These are phyloP conservation scores for Ambrosia artemisiifolia DNA, from an alignment of 129 eudicot genomes.

Conservation along the genomic window DNA sequence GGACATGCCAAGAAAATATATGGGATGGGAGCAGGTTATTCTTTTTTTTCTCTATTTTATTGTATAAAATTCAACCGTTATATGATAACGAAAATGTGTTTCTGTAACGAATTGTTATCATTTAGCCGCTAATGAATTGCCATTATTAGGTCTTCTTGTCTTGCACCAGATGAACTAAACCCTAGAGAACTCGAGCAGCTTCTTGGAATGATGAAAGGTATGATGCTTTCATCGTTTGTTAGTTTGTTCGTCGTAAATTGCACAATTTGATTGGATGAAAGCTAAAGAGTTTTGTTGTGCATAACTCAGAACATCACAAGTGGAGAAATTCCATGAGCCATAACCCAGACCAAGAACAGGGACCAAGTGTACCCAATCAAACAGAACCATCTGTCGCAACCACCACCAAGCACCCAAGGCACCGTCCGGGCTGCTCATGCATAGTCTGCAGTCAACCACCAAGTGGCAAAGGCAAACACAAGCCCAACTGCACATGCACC, in stretches of 20 bases:
- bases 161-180: constrained; percentile 80
- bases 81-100: neutral
- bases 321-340: constrained; percentile 42
- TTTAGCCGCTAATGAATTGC: constrained; percentile 3
- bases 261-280: neutral
- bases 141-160: constrained; percentile 63
- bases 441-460: constrained; percentile 97
- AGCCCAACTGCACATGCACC: constrained; percentile 73
- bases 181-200: constrained; percentile 68
- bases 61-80: neutral
- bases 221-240: neutral
- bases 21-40: constrained; percentile 64
- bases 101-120: constrained; percentile 4
- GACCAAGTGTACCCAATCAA: constrained; percentile 36
- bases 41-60: neutral
- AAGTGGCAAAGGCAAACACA: constrained; percentile 95
- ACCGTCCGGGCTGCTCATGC: constrained; percentile 94
- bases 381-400: constrained; percentile 58
- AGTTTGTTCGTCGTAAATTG: neutral
- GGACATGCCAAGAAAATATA: constrained; percentile 84
- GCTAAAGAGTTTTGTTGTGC: neutral
- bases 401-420: constrained; percentile 93
- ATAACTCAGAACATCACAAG: constrained; percentile 53
- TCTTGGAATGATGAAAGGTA: constrained; percentile 69
- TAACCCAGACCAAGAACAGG: constrained; percentile 43